Conservation (phyloP, 495 filamentous ascomycete species). For the Mycothermus thermophilus region DNA sequence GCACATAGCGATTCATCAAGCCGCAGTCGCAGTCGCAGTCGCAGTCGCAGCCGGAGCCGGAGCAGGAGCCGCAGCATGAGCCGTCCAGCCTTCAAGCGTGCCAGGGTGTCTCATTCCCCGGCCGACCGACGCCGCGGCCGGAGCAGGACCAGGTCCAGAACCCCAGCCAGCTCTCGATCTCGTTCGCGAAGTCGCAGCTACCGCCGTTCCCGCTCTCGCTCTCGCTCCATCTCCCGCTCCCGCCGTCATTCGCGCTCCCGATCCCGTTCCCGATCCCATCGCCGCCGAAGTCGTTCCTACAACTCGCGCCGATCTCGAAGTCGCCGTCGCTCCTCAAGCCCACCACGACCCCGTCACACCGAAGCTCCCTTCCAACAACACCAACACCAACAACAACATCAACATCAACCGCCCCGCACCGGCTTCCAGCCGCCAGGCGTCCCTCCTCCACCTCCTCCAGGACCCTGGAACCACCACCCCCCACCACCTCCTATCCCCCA, state of each 20-base stretch:
- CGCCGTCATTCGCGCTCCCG: too few relatives aligned
- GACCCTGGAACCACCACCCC: constrained; percentile 14
- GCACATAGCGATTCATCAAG: constrained; percentile 13
- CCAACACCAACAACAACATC: too few relatives aligned
- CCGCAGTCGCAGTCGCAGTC: constrained; percentile 13
- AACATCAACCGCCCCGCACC: constrained; percentile 17
- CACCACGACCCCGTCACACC: too few relatives aligned
- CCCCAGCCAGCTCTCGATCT: not conserved
- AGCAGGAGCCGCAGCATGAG: constrained; percentile 8
- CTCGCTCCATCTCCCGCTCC: not conserved
- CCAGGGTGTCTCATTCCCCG: constrained; percentile 3
- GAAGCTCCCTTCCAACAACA: too few relatives aligned
- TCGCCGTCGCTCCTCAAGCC: too few relatives aligned
- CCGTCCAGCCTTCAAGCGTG: constrained; percentile 7
- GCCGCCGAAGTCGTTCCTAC: too few relatives aligned
- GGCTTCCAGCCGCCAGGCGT: constrained; percentile 21
- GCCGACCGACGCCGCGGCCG: constrained; percentile 11
- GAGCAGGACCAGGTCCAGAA: constrained; percentile 11
- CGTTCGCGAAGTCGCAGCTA: not conserved
- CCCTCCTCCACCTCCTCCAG: constrained; percentile 17
- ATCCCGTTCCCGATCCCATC: too few relatives aligned
- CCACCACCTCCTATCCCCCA: constrained; percentile 12
- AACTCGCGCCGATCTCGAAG: too few relatives aligned
- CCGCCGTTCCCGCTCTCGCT: not conserved
- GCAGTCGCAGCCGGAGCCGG: constrained; percentile 15